Conservation (phyloP, 495 filamentous ascomycete species). For the Neurospora sp. region DNA sequence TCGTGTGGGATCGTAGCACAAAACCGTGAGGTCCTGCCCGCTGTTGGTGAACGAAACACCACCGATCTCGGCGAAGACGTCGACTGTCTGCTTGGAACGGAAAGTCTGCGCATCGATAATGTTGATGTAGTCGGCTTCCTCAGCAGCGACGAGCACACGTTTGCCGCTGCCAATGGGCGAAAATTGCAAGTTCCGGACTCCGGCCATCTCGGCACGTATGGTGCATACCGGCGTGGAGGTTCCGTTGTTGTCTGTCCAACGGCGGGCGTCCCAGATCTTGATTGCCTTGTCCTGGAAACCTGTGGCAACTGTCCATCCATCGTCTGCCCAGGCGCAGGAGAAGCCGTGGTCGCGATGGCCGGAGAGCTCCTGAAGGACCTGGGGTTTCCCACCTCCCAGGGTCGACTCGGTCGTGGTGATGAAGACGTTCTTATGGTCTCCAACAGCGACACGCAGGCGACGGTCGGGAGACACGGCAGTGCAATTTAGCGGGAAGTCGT, state of each 20-base stretch:
- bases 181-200: conserved; percentile 68
- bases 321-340: conserved; percentile 82
- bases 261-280: conserved; percentile 79
- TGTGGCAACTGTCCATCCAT: conserved; percentile 81
- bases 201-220: conserved; percentile 65
- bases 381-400: conserved; percentile 19
- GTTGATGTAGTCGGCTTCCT: conserved; percentile 74
- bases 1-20: conserved; percentile 62
- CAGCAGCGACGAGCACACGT: conserved; percentile 64
- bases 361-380: conserved; percentile 42
- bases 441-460: conserved; percentile 69
- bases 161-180: conserved; percentile 69
- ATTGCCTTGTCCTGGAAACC: conserved; percentile 81
- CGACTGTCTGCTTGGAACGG: conserved; percentile 59
- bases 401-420: conserved; percentile 38
- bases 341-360: conserved; percentile 80
- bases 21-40: conserved; percentile 60
- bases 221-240: conserved; percentile 41
- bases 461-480: conserved; percentile 68
- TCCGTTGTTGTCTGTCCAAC: conserved; percentile 45
- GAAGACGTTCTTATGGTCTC: conserved; percentile 35
- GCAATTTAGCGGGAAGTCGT: conserved; percentile 71
- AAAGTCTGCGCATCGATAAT: conserved; percentile 67
- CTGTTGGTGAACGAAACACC: conserved; percentile 65
- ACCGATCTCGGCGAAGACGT: conserved; percentile 79